Base-by-base conservation (phyloP, 495 filamentous ascomycete species). In the Penicillium canescens region DNA sequence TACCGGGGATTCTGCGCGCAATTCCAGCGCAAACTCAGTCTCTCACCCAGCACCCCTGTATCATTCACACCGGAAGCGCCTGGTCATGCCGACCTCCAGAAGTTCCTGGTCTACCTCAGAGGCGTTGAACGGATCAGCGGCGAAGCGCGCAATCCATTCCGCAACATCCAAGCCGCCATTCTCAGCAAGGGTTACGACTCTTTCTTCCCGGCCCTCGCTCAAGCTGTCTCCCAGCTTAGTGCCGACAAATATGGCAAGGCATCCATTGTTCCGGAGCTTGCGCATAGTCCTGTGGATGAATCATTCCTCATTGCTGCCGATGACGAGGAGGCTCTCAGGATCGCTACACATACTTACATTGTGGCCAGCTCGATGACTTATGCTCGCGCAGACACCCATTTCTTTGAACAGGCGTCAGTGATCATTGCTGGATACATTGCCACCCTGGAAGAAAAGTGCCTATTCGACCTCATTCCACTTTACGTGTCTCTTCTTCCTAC, bases 401-500 rank as follows among this genome's bases (percentile, higher is more conserved):
- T 72, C 49, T 39, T 59, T 7, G 59, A 74, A 10, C 59, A 51
- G 0, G 66, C 68, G 3, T 73, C 73, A 1, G 52, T 76, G 9
- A 79, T 94, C 54, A 79, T 89, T 1, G 67, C 74, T 43, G 86
- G 82, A 13, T 97, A 98, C 63, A 86, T 96, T 51, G 83, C 89
- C 56, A 86, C 87, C 52, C 78, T 98, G 11, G 80, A 86, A 24
- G 71, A 86, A 34, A 79, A 80, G 28, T 81, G 84, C 9, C 79
- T 94, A 42, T 80, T 86, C 39, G 83, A 91, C 42, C 69, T 92
- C 37, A 85, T 95, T 46, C 92, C 93, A 4, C 75, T 93, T 3
- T 99, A 99, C 70, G 92, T 88, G 35, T 87, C 90, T 23, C 84
- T 88, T 58, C 76, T 98, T 3, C 79, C 81, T 6, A 70, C 66